These are phyloP conservation scores for Primulina huaijiensis DNA, from an alignment of 257 asterid species.

Conservation along the genomic window DNA sequence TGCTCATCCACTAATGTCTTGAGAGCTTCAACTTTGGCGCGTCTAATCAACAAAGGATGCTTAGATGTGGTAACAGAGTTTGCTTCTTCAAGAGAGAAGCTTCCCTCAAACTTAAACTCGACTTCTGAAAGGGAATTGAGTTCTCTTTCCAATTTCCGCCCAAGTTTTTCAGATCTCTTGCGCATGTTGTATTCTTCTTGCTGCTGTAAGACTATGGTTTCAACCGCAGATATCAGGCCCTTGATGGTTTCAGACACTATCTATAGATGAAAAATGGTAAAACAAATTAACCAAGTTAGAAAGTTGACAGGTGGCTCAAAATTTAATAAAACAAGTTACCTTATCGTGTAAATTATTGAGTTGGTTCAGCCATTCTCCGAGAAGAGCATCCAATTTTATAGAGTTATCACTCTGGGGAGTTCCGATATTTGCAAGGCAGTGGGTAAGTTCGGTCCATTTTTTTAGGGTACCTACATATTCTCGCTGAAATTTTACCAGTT, in stretches of 20 bases:
- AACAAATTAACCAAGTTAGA: neutral
- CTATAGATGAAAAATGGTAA: conserved; percentile 33
- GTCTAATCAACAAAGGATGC: conserved; percentile 56
- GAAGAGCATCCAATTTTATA: conserved; percentile 33
- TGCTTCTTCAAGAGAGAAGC: neutral
- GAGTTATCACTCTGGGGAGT: conserved; percentile 32
- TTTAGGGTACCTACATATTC: conserved; percentile 58
- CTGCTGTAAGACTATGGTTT: conserved; percentile 59
- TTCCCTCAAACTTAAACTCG: neutral
- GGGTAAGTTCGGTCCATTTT: conserved; percentile 55
- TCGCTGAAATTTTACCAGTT: conserved; percentile 56
- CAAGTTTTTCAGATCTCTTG: neutral
- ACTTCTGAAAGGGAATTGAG: neutral
- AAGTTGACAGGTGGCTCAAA: neutral
- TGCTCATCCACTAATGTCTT: conserved; percentile 46
- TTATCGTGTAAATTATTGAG: conserved; percentile 58
- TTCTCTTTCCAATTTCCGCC: neutral
- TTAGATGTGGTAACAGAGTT: conserved; percentile 31
- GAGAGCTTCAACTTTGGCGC: conserved; percentile 58
- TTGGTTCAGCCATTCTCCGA: conserved; percentile 31
- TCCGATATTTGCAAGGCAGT: conserved; percentile 34
- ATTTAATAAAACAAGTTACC: conserved; percentile 34
- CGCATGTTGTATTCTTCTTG: conserved; percentile 45
- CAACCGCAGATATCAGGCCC: conserved; percentile 49
- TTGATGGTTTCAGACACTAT: conserved; percentile 68